Evolutionary conservation across 2,329 filamentous ascomycete species (phyloP).

Genomic region (Colletotrichum paranaense): DNA sequence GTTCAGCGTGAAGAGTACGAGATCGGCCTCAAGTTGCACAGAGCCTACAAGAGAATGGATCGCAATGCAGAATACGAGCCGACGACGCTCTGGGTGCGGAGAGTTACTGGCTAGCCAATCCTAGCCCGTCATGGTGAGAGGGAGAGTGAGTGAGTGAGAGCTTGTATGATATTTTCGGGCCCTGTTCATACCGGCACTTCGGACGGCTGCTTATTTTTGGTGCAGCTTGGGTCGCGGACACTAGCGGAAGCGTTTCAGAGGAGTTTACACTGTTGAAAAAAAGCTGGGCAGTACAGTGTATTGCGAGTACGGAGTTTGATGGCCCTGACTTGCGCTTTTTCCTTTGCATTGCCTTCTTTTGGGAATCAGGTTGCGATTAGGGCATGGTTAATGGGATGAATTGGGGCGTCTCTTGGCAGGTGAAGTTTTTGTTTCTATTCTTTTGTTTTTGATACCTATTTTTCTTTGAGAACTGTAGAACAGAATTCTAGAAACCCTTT

Average conservation of each 20-base stretch:
- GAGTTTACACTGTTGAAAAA: constrained; percentile 16
- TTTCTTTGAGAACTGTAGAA: constrained; percentile 10
- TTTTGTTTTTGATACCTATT: constrained; percentile 31
- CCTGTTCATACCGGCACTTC: background rate
- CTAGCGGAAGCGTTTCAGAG: constrained; percentile 27
- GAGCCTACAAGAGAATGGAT: constrained; percentile 80
- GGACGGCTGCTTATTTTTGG: background rate
- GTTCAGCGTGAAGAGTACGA: constrained; percentile 83
- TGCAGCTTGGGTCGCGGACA: constrained; percentile 9
- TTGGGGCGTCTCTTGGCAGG: background rate
- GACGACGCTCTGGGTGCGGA: constrained; percentile 80
- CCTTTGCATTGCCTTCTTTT: background rate
- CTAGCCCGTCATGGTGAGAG: background rate
- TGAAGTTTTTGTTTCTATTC: background rate
- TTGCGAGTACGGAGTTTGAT: constrained; percentile 19
- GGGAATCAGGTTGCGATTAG: background rate
- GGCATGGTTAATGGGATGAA: background rate
- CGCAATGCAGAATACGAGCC: constrained; percentile 73
- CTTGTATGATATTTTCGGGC: background rate
- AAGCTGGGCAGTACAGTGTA: background rate
- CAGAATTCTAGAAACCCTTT: constrained; percentile 3
- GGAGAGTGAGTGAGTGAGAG: background rate
- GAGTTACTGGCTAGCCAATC: constrained; percentile 70
- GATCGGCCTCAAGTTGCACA: constrained; percentile 78
- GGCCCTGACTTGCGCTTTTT: background rate